Evolutionary conservation across 169 alveolate species (phyloP).

Genomic region (Prorocentrum cordatum): DNA sequence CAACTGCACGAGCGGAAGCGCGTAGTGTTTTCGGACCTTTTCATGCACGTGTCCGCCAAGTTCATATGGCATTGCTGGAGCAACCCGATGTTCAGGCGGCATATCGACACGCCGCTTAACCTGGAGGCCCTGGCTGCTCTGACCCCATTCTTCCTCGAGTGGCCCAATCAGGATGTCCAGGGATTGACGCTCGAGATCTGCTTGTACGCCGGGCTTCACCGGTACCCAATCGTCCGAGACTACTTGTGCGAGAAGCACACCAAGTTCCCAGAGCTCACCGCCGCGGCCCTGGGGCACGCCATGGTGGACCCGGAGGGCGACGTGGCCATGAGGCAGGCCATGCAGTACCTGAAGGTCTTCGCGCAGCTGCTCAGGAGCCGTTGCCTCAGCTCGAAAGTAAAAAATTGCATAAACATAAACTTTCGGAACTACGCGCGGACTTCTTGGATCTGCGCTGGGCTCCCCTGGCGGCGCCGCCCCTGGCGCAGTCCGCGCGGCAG

Average conservation of each 20-base stretch:
- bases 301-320: too few relatives aligned
- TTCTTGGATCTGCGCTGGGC: too few relatives aligned
- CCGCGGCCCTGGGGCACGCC: background rate
- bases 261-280: background rate
- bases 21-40: constrained; percentile 43
- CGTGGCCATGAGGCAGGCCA: background rate
- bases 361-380: constrained; percentile 5
- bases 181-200: constrained; percentile 5
- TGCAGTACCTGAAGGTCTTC: constrained; percentile 17
- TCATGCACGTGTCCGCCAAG: constrained; percentile 44
- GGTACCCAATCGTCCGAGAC: constrained; percentile 27
- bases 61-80: constrained; percentile 52
- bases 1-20: constrained; percentile 21
- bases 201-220: constrained; percentile 28
- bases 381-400: too few relatives aligned
- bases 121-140: constrained; percentile 18
- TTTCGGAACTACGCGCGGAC: too few relatives aligned
- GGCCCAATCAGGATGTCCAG: constrained; percentile 32
- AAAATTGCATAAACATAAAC: too few relatives aligned
- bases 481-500: too few relatives aligned
- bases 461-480: too few relatives aligned
- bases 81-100: background rate
- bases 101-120: constrained; percentile 5
- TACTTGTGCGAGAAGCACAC: constrained; percentile 3
- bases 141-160: constrained; percentile 33